Evolutionary conservation across 1,284 basidiomycete species (phyloP), one percentile per base, ranked within the genome.

Genomic region (Caloboletus inedulis): DNA sequence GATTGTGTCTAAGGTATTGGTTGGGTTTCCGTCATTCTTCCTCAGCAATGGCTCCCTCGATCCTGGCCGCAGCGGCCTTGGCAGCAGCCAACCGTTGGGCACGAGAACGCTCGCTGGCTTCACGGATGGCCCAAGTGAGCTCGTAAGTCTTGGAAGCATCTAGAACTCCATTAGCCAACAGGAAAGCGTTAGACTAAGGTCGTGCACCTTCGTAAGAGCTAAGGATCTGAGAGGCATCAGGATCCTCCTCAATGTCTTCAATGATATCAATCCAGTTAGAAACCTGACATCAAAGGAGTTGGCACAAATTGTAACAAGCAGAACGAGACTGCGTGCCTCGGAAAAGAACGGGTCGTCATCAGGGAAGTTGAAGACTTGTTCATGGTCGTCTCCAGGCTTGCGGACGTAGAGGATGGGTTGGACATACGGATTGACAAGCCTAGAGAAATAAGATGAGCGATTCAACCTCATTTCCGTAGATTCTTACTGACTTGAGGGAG

Each of bases 311-410:
- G 19, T 19, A 40, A 39, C 47, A 19, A 25, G 14, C 9, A 9
- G 14, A 42, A 47, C 6, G 42, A 23, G 18, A 40, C 34, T 19
- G 56, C 63, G 19, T 55, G 65, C 73, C 72, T 94, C 90, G 23
- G 89, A 91, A 78, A 93, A 92, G 81, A 94, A 94, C 13, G 91
- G 91, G 68, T 95, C 92, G 64, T 95, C 93, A 57, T 94, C 89
- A 3, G 80, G 80, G 77, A 89, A 93, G 47, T 77, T 74, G 68
- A 86, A 76, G 42, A 78, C 78, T 65, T 91, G 87, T 66, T 94
- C 92, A 59, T 82, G 77, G 69, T 97, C 93, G 65, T 89, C 88
- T 58, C 89, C 90, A 2, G 91, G 90, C 65, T 80, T 82, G 65
- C 94, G 90, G 56, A 97, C 78, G 65, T 87, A 87, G 33, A 97